Percentiles rank a stretch among this genome's conserved stretches.
phyloP scores from a whole-genome alignment of 805 yeast species.

The Teunomyces kruisii region DNA sequence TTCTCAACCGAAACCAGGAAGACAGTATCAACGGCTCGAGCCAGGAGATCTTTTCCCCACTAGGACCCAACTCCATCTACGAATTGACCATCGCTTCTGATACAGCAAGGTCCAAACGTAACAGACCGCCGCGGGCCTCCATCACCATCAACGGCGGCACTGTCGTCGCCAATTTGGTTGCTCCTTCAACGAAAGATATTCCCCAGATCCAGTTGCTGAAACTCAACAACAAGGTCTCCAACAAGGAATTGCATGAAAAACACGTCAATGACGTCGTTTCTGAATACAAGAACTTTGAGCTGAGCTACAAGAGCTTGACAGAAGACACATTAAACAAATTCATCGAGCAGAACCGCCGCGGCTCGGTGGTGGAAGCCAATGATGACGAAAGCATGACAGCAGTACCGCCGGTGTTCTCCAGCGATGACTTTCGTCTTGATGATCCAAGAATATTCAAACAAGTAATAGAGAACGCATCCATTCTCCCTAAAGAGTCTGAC shows the following conservation, averaged over 20 bases:
- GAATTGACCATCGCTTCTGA: constrained; percentile 69
- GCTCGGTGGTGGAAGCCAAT: constrained; percentile 10
- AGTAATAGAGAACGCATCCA: constrained; percentile 62
- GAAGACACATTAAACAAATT: constrained; percentile 36
- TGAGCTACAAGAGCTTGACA: constrained; percentile 37
- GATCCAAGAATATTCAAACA: constrained; percentile 81
- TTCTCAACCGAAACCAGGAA: constrained; percentile 18
- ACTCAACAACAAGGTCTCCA: constrained; percentile 24
- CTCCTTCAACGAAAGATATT: constrained; percentile 80
- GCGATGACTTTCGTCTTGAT: constrained; percentile 72
- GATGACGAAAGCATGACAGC: constrained; percentile 8
- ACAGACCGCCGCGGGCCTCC: constrained; percentile 30
- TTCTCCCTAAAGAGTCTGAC: constrained; percentile 29
- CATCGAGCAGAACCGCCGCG: constrained; percentile 13
- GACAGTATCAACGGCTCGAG: constrained; percentile 3
- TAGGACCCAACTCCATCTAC: constrained; percentile 75
- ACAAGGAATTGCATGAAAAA: constrained; percentile 17
- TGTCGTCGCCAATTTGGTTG: constrained; percentile 44
- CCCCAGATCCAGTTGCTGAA: constrained; percentile 67
- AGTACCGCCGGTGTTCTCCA: constrained; percentile 72
- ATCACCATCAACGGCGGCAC: constrained; percentile 44
- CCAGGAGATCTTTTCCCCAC: constrained; percentile 43
- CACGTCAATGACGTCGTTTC: constrained; percentile 18
- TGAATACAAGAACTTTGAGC: constrained; percentile 37
- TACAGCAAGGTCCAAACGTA: constrained; percentile 35